Percentiles rank a stretch among this genome's conserved stretches.
Evolutionary conservation across 129 eudicot species (phyloP).

Genomic region (Cynara cardunculus): DNA sequence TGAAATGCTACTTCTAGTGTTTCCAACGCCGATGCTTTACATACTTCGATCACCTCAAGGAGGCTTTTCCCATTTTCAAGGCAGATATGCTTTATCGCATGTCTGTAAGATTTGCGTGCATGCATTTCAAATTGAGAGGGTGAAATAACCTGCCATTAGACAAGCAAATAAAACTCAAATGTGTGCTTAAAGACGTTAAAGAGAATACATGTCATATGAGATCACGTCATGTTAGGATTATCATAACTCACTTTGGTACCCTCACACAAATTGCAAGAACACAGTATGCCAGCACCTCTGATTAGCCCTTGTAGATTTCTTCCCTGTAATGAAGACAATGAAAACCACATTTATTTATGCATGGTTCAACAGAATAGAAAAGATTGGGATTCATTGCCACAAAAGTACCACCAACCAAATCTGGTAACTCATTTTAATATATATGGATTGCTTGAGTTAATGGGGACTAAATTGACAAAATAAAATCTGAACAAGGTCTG

Average conservation of each 20-base stretch:
- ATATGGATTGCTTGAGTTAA: neutral
- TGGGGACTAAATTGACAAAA: neutral
- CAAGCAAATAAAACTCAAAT: conserved; percentile 5
- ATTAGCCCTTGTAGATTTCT: conserved; percentile 56
- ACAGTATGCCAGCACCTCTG: conserved; percentile 69
- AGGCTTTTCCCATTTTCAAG: conserved; percentile 89
- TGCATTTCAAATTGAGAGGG: conserved; percentile 88
- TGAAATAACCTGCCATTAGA: conserved; percentile 58
- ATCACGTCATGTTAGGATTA: neutral
- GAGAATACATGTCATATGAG: neutral
- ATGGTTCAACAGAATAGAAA: neutral
- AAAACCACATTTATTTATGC: neutral
- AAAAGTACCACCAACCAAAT: neutral
- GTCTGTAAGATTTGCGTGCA: conserved; percentile 68
- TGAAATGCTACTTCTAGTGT: conserved; percentile 56
- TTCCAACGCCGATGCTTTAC: conserved; percentile 45
- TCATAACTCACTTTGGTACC: conserved; percentile 59
- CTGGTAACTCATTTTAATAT: neutral
- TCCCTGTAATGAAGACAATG: conserved; percentile 40
- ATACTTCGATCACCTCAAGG: conserved; percentile 66
- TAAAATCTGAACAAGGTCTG: neutral
- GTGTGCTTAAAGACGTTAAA: neutral
- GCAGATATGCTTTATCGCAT: conserved; percentile 75
- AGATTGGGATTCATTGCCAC: neutral
- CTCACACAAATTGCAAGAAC: conserved; percentile 72